phyloP scores from a whole-genome alignment of 2,329 filamentous ascomycete genomes.

The Ascomycota sp. region DNA sequence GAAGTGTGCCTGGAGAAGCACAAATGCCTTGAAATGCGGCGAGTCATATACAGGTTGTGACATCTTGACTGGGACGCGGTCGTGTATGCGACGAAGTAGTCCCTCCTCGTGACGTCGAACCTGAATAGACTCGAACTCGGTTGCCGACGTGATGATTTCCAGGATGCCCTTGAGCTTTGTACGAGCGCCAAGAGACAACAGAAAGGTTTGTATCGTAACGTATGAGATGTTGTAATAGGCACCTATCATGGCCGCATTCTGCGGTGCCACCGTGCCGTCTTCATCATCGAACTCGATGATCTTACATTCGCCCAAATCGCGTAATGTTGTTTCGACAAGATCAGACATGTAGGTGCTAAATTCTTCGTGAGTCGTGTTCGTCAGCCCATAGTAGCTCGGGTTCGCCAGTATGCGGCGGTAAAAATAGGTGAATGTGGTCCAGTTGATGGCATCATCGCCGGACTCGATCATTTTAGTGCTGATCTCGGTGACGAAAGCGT shows the following conservation, averaged over 20 bases:
- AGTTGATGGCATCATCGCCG: slow-evolving; percentile 91
- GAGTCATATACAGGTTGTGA: slow-evolving; percentile 65
- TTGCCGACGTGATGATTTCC: slow-evolving; percentile 90
- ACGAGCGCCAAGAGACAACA: slow-evolving; percentile 66
- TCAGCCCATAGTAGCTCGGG: slow-evolving; percentile 84
- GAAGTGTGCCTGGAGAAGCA: slow-evolving; percentile 93
- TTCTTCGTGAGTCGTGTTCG: slow-evolving; percentile 72
- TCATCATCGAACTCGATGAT: slow-evolving; percentile 91
- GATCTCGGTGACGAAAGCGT: slow-evolving; percentile 91
- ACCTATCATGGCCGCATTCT: slow-evolving; percentile 93
- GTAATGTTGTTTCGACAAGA: slow-evolving; percentile 76
- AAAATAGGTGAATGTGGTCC: slow-evolving; percentile 96
- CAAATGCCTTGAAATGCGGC: slow-evolving; percentile 95
- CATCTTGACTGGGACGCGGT: slow-evolving; percentile 89
- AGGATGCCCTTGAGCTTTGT: slow-evolving; percentile 94
- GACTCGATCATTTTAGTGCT: slow-evolving; percentile 90
- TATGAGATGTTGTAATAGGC: slow-evolving; percentile 99
- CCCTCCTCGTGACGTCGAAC: slow-evolving; percentile 81
- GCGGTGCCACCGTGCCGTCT: slow-evolving; percentile 67
- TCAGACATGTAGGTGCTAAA: slow-evolving; percentile 89
- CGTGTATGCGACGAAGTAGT: slow-evolving; percentile 76
- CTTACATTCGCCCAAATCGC: slow-evolving; percentile 76
- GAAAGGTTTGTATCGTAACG: slow-evolving; percentile 96
- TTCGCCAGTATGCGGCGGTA: slow-evolving; percentile 87
- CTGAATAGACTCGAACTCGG: slow-evolving; percentile 87